These are phyloP conservation scores for Alternaria sp. DNA, from an alignment of 2,329 filamentous ascomycete species.

Conservation along the genomic window DNA sequence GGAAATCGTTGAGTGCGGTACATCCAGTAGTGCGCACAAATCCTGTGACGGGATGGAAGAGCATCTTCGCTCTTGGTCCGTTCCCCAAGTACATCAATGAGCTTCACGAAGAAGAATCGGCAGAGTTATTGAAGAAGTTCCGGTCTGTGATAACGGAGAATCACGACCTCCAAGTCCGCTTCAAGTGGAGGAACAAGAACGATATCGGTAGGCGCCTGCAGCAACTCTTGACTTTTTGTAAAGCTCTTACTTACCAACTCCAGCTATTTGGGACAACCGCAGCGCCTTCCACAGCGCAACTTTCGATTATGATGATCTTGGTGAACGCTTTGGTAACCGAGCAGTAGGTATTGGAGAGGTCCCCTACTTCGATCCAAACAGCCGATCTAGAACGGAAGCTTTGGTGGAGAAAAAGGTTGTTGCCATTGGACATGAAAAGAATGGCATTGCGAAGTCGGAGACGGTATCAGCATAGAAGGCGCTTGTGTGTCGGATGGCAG, in stretches of 20 bases:
- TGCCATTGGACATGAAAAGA: neutral
- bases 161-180: conserved; percentile 53
- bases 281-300: conserved; percentile 42
- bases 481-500: neutral
- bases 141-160: conserved; percentile 42
- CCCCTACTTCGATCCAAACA: conserved; percentile 52
- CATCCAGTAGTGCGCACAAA: conserved; percentile 47
- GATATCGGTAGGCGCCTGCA: conserved; percentile 13
- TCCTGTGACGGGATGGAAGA: conserved; percentile 48
- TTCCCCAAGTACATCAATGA: conserved; percentile 49
- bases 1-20: conserved; percentile 26
- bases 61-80: conserved; percentile 36
- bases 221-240: neutral
- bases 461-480: conserved; percentile 2
- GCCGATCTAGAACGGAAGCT: conserved; percentile 29
- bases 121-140: conserved; percentile 21
- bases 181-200: conserved; percentile 48
- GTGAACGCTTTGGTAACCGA: conserved; percentile 31
- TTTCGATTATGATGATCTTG: conserved; percentile 25
- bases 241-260: neutral
- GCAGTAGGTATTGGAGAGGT: conserved; percentile 52
- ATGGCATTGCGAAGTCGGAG: conserved; percentile 7
- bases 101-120: conserved; percentile 46
- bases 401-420: conserved; percentile 24
- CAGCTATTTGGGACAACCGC: conserved; percentile 54